These are phyloP conservation scores for Annulohypoxylon moriforme DNA, from an alignment of 495 filamentous ascomycete species.

Conservation along the genomic window DNA sequence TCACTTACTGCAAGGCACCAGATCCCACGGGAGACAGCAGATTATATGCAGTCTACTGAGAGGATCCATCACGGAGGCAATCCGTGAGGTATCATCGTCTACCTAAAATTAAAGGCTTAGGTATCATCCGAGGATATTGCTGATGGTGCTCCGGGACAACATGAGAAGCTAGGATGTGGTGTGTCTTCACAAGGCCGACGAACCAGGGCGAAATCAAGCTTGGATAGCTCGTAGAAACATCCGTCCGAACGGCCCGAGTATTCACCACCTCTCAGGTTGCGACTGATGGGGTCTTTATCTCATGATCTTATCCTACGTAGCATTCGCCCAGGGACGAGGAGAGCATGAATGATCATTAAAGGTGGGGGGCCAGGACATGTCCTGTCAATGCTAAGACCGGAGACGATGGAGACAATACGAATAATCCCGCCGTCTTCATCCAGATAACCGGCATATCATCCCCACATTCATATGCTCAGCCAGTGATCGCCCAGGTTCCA, in stretches of 20 bases:
- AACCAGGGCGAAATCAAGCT: constrained; percentile 11
- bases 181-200: background rate
- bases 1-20: constrained; percentile 16
- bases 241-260: constrained; percentile 42
- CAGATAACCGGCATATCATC: constrained; percentile 43
- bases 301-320: constrained; percentile 15
- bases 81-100: constrained; percentile 11
- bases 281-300: constrained; percentile 9
- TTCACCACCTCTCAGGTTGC: constrained; percentile 41
- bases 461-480: constrained; percentile 19
- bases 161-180: constrained; percentile 3
- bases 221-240: constrained; percentile 34
- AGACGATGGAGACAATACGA: constrained; percentile 17
- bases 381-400: constrained; percentile 17
- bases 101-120: constrained; percentile 1
- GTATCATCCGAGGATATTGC: constrained; percentile 23
- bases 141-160: constrained; percentile 12
- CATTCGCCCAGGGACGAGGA: constrained; percentile 13
- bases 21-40: constrained; percentile 5
- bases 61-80: constrained; percentile 11
- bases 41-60: constrained; percentile 34
- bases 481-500: constrained; percentile 4
- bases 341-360: background rate
- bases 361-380: constrained; percentile 21
- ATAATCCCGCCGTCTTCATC: constrained; percentile 42